Base-by-base conservation (phyloP, 2,329 filamentous ascomycete species). In the Bimuria novae-zelandiae region DNA sequence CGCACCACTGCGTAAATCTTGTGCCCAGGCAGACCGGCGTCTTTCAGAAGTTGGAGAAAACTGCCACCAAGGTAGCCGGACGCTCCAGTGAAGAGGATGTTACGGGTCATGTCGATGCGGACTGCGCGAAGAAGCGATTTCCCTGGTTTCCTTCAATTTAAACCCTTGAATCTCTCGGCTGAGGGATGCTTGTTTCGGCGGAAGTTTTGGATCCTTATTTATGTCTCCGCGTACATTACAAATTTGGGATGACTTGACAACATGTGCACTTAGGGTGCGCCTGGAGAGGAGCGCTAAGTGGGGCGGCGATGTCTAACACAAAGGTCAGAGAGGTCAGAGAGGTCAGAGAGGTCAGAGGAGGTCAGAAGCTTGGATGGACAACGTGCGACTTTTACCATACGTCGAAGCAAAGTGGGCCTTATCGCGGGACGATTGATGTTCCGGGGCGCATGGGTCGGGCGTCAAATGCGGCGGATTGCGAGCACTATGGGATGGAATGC, bases 11-110 rank as follows among this genome's bases (percentile, higher is more conserved):
- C 79, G 51, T 74, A 81, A 1, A 83, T 77, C 19, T 71, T 61
- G 55, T 82, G 76, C 4, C 72, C 33, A 0, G 77, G 76, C 1
- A 83, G 73, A 2, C 67, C 60, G 22, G 74, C 69, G 3, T 54
- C 49, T 1, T 63, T 57, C 54, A 75, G 71, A 5, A 70, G 71
- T 7, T 76, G 74, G 4, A 83, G 76, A 2, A 83, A 65, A 0
- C 74, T 76, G 2, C 81, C 81, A 19, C 81, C 81, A 0, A 83
- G 76, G 51, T 83, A 83, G 21, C 81, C 81, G 0, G 80, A 82
- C 23, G 61, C 79, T 7, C 80, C 81, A 0, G 81, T 83, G 40
- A 83, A 70, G 25, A 82, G 75, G 45, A 82, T 74, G 39, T 77
- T 77, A 52, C 67, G 68, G 40, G 61, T 43, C 67, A 69, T 70